Evolutionary conservation across 441 rosid genomes (phyloP).

Genomic region (Euphorbia corollata): DNA sequence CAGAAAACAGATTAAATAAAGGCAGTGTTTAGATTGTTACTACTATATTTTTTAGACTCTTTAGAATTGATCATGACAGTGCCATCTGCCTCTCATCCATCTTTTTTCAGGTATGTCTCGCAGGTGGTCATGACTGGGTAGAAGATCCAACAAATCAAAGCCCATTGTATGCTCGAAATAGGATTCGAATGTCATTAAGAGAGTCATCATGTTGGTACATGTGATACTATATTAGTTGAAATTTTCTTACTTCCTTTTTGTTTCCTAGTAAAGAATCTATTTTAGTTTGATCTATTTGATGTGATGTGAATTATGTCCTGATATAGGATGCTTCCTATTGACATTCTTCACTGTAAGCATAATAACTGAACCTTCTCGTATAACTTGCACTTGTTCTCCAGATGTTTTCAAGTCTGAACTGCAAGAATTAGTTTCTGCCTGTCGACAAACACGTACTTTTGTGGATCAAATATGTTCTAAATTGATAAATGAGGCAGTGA

Average conservation of each 20-base stretch:
- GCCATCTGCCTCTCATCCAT: not conserved
- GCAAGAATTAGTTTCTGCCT: constrained; percentile 55
- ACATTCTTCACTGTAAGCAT: constrained; percentile 12
- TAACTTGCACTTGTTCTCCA: constrained; percentile 28
- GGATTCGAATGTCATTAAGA: constrained; percentile 68
- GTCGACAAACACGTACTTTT: constrained; percentile 57
- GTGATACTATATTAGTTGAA: not conserved
- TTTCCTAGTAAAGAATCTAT: constrained; percentile 4
- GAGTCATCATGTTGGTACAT: constrained; percentile 44
- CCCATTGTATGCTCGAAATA: constrained; percentile 65
- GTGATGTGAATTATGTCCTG: constrained; percentile 8
- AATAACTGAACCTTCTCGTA: constrained; percentile 18
- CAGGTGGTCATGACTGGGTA: constrained; percentile 54
- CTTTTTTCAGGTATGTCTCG: constrained; percentile 59
- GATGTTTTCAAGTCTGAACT: constrained; percentile 61
- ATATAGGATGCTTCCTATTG: not conserved
- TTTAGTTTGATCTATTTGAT: not conserved
- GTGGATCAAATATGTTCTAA: constrained; percentile 51
- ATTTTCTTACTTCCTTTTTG: not conserved
- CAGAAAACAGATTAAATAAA: constrained; percentile 1
- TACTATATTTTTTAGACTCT: not conserved
- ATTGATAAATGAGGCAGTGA: constrained; percentile 49
- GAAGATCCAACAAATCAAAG: constrained; percentile 86
- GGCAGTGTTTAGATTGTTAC: not conserved
- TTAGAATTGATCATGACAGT: constrained; percentile 5